Evolutionary conservation across 331 rosid species (phyloP).

Genomic region (Rosa hybrid): DNA sequence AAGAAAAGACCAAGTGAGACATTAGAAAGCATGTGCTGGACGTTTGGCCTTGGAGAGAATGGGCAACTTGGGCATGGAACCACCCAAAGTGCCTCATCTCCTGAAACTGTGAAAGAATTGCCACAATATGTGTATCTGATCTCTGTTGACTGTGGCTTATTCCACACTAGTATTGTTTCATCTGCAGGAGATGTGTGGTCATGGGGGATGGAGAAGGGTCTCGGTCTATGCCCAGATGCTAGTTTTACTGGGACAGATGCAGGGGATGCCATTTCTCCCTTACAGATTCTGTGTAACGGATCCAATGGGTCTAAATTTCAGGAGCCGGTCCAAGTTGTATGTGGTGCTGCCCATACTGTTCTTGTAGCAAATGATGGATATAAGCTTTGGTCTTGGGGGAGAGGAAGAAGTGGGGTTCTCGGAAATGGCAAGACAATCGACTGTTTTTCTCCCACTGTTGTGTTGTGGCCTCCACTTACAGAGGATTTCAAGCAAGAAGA

Average conservation of each 20-base stretch:
- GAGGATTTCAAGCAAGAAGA: constrained; percentile 62
- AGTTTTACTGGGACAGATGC: constrained; percentile 49
- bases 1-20: constrained; percentile 44
- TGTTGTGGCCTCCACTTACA: constrained; percentile 60
- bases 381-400: constrained; percentile 92
- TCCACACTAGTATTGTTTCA: constrained; percentile 85
- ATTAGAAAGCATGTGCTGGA: constrained; percentile 69
- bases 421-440: constrained; percentile 67
- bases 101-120: constrained; percentile 64
- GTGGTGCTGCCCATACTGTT: constrained; percentile 96
- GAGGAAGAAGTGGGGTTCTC: constrained; percentile 88
- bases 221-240: constrained; percentile 91
- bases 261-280: constrained; percentile 80
- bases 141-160: constrained; percentile 78
- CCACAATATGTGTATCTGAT: constrained; percentile 47
- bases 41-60: constrained; percentile 86
- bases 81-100: constrained; percentile 50
- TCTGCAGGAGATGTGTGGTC: constrained; percentile 86
- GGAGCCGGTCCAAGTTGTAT: constrained; percentile 64
- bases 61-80: constrained; percentile 98
- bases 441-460: constrained; percentile 54
- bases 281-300: constrained; percentile 36
- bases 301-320: constrained; percentile 47
- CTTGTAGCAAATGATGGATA: constrained; percentile 63
- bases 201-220: constrained; percentile 99